These are phyloP conservation scores for Talaromyces sp. DNA, from an alignment of 2,329 filamentous ascomycete genomes.

Conservation along the genomic window DNA sequence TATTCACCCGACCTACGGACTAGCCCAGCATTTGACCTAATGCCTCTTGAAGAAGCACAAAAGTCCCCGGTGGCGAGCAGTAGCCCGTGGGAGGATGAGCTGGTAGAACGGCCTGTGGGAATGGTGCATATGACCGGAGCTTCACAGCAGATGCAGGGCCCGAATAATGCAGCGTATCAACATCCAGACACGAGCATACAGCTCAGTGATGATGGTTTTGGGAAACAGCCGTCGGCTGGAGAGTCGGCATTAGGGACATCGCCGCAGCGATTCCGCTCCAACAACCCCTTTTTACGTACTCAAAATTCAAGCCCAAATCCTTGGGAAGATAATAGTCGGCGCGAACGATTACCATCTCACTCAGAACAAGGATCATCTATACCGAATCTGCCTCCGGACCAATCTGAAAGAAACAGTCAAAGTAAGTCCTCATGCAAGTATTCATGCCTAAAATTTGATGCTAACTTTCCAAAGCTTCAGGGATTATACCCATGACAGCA, in stretches of 20 bases:
- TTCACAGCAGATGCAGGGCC: not conserved
- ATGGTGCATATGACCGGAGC: not conserved
- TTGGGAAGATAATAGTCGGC: slow-evolving; percentile 17
- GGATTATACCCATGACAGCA: slow-evolving; percentile 42
- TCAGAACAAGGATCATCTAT: slow-evolving; percentile 25
- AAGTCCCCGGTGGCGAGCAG: slow-evolving; percentile 32
- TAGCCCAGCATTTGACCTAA: slow-evolving; percentile 37
- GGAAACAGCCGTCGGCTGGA: slow-evolving; percentile 16
- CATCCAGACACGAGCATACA: slow-evolving; percentile 9
- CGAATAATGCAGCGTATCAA: slow-evolving; percentile 2
- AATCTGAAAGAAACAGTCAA: slow-evolving; percentile 32
- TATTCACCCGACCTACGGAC: slow-evolving; percentile 39
- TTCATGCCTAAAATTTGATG: not conserved
- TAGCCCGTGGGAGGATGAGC: slow-evolving; percentile 33
- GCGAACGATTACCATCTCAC: not conserved
- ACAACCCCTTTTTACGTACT: slow-evolving; percentile 40
- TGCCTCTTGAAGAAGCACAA: slow-evolving; percentile 38
- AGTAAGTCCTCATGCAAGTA: slow-evolving; percentile 24
- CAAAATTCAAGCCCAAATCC: slow-evolving; percentile 21
- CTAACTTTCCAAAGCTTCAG: slow-evolving; percentile 17
- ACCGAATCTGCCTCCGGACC: slow-evolving; percentile 21
- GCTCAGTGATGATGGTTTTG: slow-evolving; percentile 25
- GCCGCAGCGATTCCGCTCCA: slow-evolving; percentile 35
- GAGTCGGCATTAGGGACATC: slow-evolving; percentile 24
- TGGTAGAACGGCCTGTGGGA: slow-evolving; percentile 24